Evolutionary conservation across 176 grass and related monocot genomes (phyloP).

Genomic region (Pontederia paniculata): DNA sequence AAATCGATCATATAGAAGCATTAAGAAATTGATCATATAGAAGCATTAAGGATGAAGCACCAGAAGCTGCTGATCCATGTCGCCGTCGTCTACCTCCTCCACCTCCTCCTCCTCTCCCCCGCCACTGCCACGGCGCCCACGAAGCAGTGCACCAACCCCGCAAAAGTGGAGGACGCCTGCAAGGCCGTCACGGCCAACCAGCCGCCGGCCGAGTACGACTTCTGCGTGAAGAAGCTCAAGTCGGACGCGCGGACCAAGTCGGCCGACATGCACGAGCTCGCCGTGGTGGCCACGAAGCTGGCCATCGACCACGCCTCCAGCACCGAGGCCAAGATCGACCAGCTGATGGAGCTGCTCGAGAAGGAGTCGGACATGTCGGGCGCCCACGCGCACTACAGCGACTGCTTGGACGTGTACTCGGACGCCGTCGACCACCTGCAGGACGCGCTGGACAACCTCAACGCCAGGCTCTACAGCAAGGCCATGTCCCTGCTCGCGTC

Average conservation of each 20-base stretch:
- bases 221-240: constrained; percentile 42
- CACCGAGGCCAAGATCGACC: constrained; percentile 28
- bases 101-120: not conserved
- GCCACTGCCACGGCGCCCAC: not conserved
- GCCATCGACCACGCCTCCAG: constrained; percentile 27
- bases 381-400: not conserved
- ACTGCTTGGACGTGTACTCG: constrained; percentile 33
- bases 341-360: constrained; percentile 26
- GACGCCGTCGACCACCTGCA: constrained; percentile 41
- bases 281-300: constrained; percentile 23
- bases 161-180: constrained; percentile 39
- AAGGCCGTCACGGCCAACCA: constrained; percentile 25
- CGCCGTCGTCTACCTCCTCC: not conserved
- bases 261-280: constrained; percentile 21
- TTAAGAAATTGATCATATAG: no score
- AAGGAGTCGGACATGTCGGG: constrained; percentile 18
- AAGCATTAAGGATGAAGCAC: no score
- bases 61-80: no score
- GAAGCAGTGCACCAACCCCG: not conserved
- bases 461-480: constrained; percentile 12
- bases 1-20: no score
- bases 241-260: not conserved
- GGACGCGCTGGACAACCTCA: constrained; percentile 27
- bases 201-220: constrained; percentile 31
- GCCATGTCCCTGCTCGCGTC: constrained; percentile 38